Base-by-base conservation (phyloP, 305 asterid genomes). In the Ilex paraguariensis region DNA sequence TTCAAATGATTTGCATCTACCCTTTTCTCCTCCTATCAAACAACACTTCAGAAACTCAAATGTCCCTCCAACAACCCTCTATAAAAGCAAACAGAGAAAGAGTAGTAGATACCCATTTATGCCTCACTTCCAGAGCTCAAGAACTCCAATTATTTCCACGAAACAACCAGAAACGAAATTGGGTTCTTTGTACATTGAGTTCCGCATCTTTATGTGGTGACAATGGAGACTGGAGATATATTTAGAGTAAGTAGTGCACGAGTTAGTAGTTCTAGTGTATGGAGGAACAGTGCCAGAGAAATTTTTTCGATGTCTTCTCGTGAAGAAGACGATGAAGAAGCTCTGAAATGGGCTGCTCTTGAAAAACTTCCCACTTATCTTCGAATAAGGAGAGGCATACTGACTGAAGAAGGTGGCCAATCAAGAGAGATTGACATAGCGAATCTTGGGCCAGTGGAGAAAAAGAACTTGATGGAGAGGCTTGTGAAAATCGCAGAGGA, bases 341-440 rank as follows among this genome's bases (percentile, higher is more conserved):
- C 82, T 2, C 39, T 77, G 7, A 77, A 73, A 59, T 73, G 82
- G 79, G 82, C 79, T 42, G 57, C 79, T 14, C 58, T 77, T 4
- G 77, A 77, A 46, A 77, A 63, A 14, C 74, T 77, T 13, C 82
- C 82, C 0, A 75, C 80, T 2, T 50, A 60, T 49, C 56, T 57
- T 48, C 61, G 73, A 6, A 2, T 62, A 48, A 62, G 73, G 52
- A 72, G 28, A 56, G 73, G 75, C 12, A 28, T 71, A 39, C 13
- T 66, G 10, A 60, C 57, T 44, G 72, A 61, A 66, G 64, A 49
- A 40, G 40, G 54, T 48, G 65, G 74, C 9, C 28, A 16, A 17
- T 31, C 33, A n/a, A 64, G 63, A 63, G 84, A 79, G 40, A 70
- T 69, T 51, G 79, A 79, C 49, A 55, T 73, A 14, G 55, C 58